Base-by-base conservation (phyloP, 495 filamentous ascomycete species). In the Aspergillus homomorphus region DNA sequence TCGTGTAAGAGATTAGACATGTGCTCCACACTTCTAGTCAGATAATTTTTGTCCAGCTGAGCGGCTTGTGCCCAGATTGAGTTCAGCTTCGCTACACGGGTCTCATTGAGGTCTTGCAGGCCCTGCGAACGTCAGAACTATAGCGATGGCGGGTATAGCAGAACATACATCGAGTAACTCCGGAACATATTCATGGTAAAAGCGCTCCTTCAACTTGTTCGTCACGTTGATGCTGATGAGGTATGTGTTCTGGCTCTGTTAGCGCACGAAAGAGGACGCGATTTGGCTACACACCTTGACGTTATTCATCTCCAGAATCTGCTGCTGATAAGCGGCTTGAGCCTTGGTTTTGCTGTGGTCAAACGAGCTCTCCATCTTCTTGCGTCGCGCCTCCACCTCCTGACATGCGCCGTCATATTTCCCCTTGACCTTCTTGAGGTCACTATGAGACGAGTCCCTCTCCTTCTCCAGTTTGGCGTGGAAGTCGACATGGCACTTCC, bases 161-260 rank as follows among this genome's bases (percentile, higher is more conserved):
- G 61, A 49, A 63, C 83, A 76, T 78, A 93, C 92, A 75, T 99
- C 91, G 63, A 99, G 77, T 30, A 99, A 69, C 58, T 97, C 93
- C 4, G 94, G 94, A 20, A 99, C 82, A 70, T 97, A 97, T 79
- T 97, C 92, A 69, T 98, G 85, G 65, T 92, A 99, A 74, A 97
- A 97, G 68, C 86, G 91, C 70, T 96, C 90, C 75, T 97, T 98
- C 66, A 96, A 86, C 71, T 90, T 92, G 74, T 99, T 99, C 41
- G 93, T 92, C 45, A 96, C 89, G 67, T 93, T 94, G 77, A 99
- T 95, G 54, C 84, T 83, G 61, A 99, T 93, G 41, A 99, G 77
- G 66, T 99, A 99, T 1, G 90, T 91, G 66, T 98, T 99, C 88
- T 90, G 62, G 4, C 23, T 14, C 23, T 33, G 56, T 69, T 57